Evolutionary conservation across 139 green algal genomes (phyloP), one percentile per base, ranked within the genome.

Genomic region (Medakamo hakoo): DNA sequence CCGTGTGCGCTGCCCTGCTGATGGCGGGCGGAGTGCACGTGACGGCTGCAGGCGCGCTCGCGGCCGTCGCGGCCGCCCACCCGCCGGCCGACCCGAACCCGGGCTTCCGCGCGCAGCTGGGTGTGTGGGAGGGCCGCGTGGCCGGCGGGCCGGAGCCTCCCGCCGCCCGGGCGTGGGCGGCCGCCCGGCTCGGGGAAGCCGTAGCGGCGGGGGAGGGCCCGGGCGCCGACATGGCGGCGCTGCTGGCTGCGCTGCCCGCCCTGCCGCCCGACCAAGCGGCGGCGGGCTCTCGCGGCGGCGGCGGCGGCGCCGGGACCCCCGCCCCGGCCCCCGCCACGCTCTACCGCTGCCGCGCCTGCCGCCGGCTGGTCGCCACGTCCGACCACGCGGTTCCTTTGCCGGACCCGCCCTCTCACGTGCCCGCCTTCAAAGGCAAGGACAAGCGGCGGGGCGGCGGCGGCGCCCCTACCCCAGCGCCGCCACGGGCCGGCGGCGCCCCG

Each of bases 1-100:
- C 70, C 1, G 56, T 72, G 24, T 18, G 57, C 32, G 64, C 65
- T 27, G 57, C 57, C 28, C 48, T 64, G 23, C 64, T 64, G 48
- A 40, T 70, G 48, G 28, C 40, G 32, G 57, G 57, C 25, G 40
- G 32, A 58, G n/a, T 4, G 30, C 30, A n/a, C 32, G 29, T 59
- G 58, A 26, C 48, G 48, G 14, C 16, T 5, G 26, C 27, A 66
- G 49, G 57, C n/a, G n/a, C 40, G 40, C 9, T 52, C 9, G 40
- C 40, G 9, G 40, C 40, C 16, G 40, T 52, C 40, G 40, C 23
- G 55, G 23, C 55, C 55, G 23, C 55, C 55, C 23, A 4, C 19
- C 55, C 55, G 4, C 55, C 9, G 9, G 40, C 40, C n/a, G n/a
- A n/a, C 16, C 16, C 40, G 9, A 52, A 52, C 40, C n/a, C n/a